phyloP scores from a whole-genome alignment of 345 rosid genomes.

The Jatropha curcas region DNA sequence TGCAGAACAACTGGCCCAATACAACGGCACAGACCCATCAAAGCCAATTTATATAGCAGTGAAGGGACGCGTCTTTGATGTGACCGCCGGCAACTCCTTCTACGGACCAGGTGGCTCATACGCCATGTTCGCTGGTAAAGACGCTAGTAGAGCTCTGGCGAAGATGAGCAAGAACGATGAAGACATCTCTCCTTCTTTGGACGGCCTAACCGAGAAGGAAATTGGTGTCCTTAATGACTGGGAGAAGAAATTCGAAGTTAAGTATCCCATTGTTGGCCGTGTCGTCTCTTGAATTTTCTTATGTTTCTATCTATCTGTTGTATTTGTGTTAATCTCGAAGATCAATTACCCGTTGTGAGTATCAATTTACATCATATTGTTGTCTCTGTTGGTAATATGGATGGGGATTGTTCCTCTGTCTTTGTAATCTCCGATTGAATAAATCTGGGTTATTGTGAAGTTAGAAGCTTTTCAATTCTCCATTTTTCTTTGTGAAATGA shows the following conservation, averaged over 20 bases:
- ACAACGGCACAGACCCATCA: conserved; percentile 68
- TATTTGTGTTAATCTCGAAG: neutral
- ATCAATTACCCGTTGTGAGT: neutral
- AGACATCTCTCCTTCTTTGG: conserved; percentile 60
- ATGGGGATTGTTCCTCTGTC: neutral
- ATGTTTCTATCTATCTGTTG: neutral
- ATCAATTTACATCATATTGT: neutral
- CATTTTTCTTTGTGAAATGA: no score
- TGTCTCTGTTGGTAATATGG: neutral
- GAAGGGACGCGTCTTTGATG: conserved; percentile 76
- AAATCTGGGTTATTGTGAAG: conserved; percentile 13
- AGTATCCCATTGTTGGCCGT: conserved; percentile 85
- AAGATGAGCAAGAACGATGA: conserved; percentile 95
- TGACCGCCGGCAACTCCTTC: conserved; percentile 72
- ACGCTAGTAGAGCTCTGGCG: conserved; percentile 81
- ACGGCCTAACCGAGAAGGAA: conserved; percentile 79
- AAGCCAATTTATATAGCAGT: conserved; percentile 87
- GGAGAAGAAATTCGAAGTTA: conserved; percentile 87
- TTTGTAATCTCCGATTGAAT: conserved; percentile 5
- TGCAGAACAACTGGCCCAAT: conserved; percentile 55
- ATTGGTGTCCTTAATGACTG: conserved; percentile 68
- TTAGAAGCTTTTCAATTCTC: neutral
- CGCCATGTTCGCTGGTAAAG: conserved; percentile 76
- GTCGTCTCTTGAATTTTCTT: conserved; percentile 41
- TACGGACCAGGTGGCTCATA: conserved; percentile 75